Conservation (phyloP, 768 basidiomycete species). For the Leccinum boreale region DNA sequence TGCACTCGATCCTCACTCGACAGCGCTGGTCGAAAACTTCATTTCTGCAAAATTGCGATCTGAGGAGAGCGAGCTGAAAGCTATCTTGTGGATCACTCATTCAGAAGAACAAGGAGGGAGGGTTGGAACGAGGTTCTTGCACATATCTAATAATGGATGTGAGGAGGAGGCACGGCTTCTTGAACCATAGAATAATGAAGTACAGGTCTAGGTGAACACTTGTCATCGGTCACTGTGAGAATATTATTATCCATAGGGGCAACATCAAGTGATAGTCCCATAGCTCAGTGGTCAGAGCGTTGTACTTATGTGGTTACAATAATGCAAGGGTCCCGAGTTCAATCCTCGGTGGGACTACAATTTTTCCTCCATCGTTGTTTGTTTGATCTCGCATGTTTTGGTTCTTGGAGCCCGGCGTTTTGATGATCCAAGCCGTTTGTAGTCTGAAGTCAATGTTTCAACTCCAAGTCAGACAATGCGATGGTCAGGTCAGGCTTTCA, state of each 20-base stretch:
- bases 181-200: conserved; percentile 21
- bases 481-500: background rate
- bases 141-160: conserved; percentile 43
- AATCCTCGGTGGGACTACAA: conserved; percentile 59
- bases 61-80: conserved; percentile 52
- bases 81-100: conserved; percentile 87
- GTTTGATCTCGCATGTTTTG: background rate
- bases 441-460: background rate
- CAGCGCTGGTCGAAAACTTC: conserved; percentile 60
- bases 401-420: background rate
- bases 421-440: background rate
- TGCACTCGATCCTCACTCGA: conserved; percentile 72
- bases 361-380: conserved; percentile 22
- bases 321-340: conserved; percentile 64
- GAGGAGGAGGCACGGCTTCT: conserved; percentile 35
- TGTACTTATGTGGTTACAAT: conserved; percentile 57
- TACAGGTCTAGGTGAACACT: background rate
- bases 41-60: conserved; percentile 52
- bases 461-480: background rate
- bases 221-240: background rate
- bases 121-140: conserved; percentile 67
- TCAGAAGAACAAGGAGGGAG: conserved; percentile 75
- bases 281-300: conserved; percentile 63
- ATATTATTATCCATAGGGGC: background rate
- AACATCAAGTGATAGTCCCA: conserved; percentile 35